Evolutionary conservation across 192 early-diverging fungal species (phyloP).

Genomic region (Cladochytrium replicatum): DNA sequence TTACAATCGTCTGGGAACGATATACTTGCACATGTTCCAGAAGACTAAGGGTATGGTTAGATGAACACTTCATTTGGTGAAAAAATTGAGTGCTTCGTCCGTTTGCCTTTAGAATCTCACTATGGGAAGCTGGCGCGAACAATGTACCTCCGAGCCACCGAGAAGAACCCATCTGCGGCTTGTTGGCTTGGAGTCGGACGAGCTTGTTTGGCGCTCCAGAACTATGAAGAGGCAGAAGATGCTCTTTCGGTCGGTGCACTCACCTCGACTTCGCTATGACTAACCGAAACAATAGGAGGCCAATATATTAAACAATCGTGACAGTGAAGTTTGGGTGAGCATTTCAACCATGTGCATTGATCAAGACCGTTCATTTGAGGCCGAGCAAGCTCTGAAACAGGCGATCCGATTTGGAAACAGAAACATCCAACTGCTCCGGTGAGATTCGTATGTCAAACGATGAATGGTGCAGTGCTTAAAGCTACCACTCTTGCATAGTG

Average conservation of each 20-base stretch:
- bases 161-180: slow-evolving; percentile 19
- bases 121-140: slow-evolving; percentile 35
- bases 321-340: slow-evolving; percentile 46
- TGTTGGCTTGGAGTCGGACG: slow-evolving; percentile 44
- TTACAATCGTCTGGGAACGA: slow-evolving; percentile 38
- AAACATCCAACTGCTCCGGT: slow-evolving; percentile 32
- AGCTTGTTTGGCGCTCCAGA: slow-evolving; percentile 35
- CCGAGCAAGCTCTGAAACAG: slow-evolving; percentile 41
- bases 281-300: slow-evolving; percentile 32
- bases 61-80: slow-evolving; percentile 1
- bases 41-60: background rate
- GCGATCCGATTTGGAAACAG: slow-evolving; percentile 37
- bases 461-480: background rate
- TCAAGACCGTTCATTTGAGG: slow-evolving; percentile 34
- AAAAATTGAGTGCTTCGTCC: slow-evolving; percentile 11
- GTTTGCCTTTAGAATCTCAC: too few relatives aligned
- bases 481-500: background rate
- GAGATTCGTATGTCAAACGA: slow-evolving; percentile 4
- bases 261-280: background rate
- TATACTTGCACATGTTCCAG: slow-evolving; percentile 25
- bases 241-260: slow-evolving; percentile 30
- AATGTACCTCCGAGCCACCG: slow-evolving; percentile 43
- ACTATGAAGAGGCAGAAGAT: slow-evolving; percentile 44
- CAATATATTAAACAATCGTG: slow-evolving; percentile 47
- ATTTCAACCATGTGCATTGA: slow-evolving; percentile 33